Evolutionary conservation across 305 asterid species (phyloP).

Genomic region (Solanum chacoense): DNA sequence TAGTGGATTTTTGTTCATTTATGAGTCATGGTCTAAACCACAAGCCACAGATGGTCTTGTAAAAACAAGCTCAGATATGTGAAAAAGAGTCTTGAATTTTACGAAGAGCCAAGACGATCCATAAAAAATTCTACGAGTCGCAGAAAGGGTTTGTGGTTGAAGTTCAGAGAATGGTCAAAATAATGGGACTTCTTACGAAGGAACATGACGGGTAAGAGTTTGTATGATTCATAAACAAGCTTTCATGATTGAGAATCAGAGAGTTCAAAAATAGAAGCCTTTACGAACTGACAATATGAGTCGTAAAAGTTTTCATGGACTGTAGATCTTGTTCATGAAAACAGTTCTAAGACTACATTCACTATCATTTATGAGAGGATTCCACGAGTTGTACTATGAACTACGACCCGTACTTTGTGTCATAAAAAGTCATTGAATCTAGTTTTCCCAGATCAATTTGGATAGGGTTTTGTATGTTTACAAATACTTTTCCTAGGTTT

Average conservation of each 20-base stretch:
- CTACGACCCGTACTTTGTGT: neutral
- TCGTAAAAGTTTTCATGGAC: neutral
- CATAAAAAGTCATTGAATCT: neutral
- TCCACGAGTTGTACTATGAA: neutral
- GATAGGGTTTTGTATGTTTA: neutral
- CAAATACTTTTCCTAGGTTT: neutral
- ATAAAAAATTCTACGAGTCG: neutral
- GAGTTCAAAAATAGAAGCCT: neutral
- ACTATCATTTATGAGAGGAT: neutral
- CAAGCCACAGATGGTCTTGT: neutral
- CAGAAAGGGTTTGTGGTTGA: neutral
- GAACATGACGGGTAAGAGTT: neutral
- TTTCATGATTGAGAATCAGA: no score
- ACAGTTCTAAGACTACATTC: neutral
- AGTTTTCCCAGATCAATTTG: neutral
- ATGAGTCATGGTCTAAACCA: neutral
- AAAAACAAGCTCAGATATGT: neutral
- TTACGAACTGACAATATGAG: neutral
- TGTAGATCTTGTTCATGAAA: neutral
- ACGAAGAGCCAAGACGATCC: neutral
- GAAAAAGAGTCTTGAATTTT: neutral
- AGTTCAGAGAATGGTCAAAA: neutral
- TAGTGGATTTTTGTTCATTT: neutral
- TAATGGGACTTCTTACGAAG: neutral
- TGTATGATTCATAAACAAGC: neutral